Conservation (phyloP, 2,329 filamentous ascomycete genomes). For the Macrophomina tecta region DNA sequence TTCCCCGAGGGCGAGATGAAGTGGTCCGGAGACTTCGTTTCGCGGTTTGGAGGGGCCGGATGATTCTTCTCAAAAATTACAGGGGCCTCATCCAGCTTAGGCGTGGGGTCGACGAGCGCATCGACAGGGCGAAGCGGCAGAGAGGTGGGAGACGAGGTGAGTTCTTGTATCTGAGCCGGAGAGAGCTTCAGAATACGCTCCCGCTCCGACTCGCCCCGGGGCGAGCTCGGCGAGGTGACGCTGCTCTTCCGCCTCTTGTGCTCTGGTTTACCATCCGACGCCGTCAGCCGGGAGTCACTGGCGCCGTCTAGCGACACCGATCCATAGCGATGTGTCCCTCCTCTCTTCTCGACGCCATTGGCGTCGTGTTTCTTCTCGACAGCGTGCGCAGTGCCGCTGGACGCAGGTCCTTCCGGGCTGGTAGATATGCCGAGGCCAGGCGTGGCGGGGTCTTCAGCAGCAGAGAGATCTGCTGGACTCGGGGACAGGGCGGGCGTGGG, state of each 20-base stretch:
- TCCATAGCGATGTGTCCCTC: slow-evolving; percentile 5
- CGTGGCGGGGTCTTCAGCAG: not conserved
- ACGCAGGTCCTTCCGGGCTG: not conserved
- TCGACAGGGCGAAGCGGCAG: slow-evolving; percentile 56
- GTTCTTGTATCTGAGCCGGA: slow-evolving; percentile 59
- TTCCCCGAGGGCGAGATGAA: slow-evolving; percentile 15
- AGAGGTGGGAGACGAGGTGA: slow-evolving; percentile 61
- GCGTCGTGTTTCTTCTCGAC: slow-evolving; percentile 18
- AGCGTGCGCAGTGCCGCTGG: not conserved
- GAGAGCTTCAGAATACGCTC: slow-evolving; percentile 59
- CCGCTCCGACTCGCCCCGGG: slow-evolving; percentile 15
- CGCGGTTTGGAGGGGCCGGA: not conserved
- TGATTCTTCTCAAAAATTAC: slow-evolving; percentile 12
- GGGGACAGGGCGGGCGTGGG: slow-evolving; percentile 36
- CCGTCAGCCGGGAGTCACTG: not conserved
- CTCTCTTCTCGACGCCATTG: slow-evolving; percentile 15
- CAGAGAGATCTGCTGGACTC: slow-evolving; percentile 6
- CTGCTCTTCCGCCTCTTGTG: slow-evolving; percentile 16
- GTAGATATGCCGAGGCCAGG: not conserved
- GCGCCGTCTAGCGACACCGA: slow-evolving; percentile 14
- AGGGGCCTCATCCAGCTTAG: slow-evolving; percentile 19
- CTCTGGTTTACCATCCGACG: not conserved
- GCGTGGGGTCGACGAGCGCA: slow-evolving; percentile 43
- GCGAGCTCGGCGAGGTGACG: slow-evolving; percentile 11
- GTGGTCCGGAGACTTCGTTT: slow-evolving; percentile 13